Base-by-base conservation (phyloP, 495 filamentous ascomycete genomes). In the Rostrohypoxylon terebratum region DNA sequence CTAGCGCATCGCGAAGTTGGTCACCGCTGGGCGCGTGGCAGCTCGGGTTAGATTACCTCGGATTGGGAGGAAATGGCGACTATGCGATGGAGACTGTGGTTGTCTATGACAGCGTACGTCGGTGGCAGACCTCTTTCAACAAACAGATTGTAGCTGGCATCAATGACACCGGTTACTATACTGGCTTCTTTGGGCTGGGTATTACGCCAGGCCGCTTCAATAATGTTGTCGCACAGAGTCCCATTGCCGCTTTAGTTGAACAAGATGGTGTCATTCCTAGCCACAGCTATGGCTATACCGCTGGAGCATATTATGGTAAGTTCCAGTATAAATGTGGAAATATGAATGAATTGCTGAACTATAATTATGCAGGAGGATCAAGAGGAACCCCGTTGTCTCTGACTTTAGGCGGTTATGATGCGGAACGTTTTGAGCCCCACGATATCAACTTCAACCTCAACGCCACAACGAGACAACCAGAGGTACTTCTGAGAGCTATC, bases 221-320 rank as follows among this genome's bases (percentile, higher is more conserved):
- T 28, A 47, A 71, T 25, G 79, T 79, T 44, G 62, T 81, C n/a
- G 77, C 68, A n/a, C 70, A 79, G 40, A 76, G 74, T 33, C 77
- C 78, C 10, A 66, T 80, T 31, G 72, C 83, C 2, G 78, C 82
- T 28, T 72, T 90, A 45, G 84, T 86, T 36, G 79, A 87, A 59
- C 78, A 82, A 44, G 77, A 81, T 57, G 86, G 86, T 31, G 68
- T 66, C 1, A 88, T 90, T 61, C 86, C 88, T 25, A 90, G 87
- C 58, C 82, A 89, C 47, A 89, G 85, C 69, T 92, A 90, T 73
- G 89, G 89, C 51, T 92, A 89, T 73, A 91, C 90, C 5, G 89
- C 90, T 47, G 90, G 90, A 2, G 89, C 89, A 42, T 84, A 86
- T 61, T 91, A 91, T 73, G 84, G 89, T 83, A 71, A 76, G 79